These are phyloP conservation scores for Aspergillus bridgeri DNA, from an alignment of 495 filamentous ascomycete genomes.

Conservation along the genomic window DNA sequence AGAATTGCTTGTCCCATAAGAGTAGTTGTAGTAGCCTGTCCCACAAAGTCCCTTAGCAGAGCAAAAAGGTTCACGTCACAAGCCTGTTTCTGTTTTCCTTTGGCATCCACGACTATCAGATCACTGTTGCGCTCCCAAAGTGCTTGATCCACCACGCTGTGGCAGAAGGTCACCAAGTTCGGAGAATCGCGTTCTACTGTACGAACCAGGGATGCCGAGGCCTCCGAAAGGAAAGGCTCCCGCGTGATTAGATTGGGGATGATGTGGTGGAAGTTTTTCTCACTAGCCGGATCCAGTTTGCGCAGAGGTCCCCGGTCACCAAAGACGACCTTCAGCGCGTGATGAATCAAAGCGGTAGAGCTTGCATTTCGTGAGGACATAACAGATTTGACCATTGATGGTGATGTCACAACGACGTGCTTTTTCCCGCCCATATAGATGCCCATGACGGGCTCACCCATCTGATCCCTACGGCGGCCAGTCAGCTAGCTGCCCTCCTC, in stretches of 20 bases:
- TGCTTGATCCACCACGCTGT: constrained; percentile 58
- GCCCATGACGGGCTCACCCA: constrained; percentile 49
- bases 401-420: constrained; percentile 50
- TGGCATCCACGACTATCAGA: constrained; percentile 30
- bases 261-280: constrained; percentile 34
- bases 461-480: constrained; percentile 23
- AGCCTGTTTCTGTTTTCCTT: constrained; percentile 25
- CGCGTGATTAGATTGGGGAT: constrained; percentile 38
- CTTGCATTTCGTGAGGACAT: constrained; percentile 35
- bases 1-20: constrained; percentile 55
- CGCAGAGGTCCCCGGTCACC: constrained; percentile 35
- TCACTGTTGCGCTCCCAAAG: constrained; percentile 55
- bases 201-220: constrained; percentile 29
- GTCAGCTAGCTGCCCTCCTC: constrained; percentile 16
- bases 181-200: constrained; percentile 40
- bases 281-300: constrained; percentile 30
- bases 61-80: constrained; percentile 52
- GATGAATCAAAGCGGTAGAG: constrained; percentile 32
- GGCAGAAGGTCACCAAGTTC: constrained; percentile 55
- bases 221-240: constrained; percentile 41
- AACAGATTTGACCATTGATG: constrained; percentile 44
- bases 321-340: constrained; percentile 50
- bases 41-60: constrained; percentile 54
- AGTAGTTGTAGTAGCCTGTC: constrained; percentile 44
- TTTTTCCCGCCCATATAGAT: constrained; percentile 48